Evolutionary conservation across 345 rosid genomes (phyloP).

Genomic region (Kernera saxatilis): DNA sequence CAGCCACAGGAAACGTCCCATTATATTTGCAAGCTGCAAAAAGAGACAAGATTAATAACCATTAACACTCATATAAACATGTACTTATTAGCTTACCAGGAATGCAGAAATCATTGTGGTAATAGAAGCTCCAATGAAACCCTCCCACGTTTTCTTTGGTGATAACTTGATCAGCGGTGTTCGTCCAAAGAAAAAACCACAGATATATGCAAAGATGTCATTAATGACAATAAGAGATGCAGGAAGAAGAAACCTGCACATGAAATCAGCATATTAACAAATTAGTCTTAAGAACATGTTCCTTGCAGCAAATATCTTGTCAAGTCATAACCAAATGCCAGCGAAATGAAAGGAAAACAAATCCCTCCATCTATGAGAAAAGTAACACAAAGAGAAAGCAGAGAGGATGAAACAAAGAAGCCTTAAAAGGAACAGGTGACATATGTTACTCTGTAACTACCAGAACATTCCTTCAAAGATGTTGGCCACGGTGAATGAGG

Average conservation of each 20-base stretch:
- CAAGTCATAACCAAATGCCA: too few relatives aligned
- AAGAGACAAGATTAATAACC: not conserved
- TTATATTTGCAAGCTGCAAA: conserved; percentile 77
- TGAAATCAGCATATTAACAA: not conserved
- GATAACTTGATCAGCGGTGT: conserved; percentile 91
- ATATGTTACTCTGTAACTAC: conserved; percentile 28
- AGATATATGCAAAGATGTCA: conserved; percentile 77
- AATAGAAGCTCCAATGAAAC: conserved; percentile 86
- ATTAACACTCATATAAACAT: not conserved
- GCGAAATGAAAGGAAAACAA: too few relatives aligned
- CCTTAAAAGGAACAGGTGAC: not conserved
- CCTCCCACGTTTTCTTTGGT: conserved; percentile 99
- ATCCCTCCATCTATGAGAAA: too few relatives aligned
- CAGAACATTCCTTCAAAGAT: conserved; percentile 91
- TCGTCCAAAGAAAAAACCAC: conserved; percentile 92
- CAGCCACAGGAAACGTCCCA: conserved; percentile 84
- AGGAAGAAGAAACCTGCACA: conserved; percentile 92
- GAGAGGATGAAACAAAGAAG: not conserved
- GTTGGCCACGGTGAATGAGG: conserved; percentile 80
- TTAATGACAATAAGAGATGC: conserved; percentile 87
- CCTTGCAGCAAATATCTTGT: too few relatives aligned
- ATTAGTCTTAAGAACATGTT: conserved; percentile 2
- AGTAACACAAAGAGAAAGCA: not conserved
- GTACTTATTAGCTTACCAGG: conserved; percentile 45
- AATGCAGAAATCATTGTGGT: conserved; percentile 85